phyloP scores from a whole-genome alignment of 2,329 filamentous ascomycete genomes.

The Fusarium bactridioides region DNA sequence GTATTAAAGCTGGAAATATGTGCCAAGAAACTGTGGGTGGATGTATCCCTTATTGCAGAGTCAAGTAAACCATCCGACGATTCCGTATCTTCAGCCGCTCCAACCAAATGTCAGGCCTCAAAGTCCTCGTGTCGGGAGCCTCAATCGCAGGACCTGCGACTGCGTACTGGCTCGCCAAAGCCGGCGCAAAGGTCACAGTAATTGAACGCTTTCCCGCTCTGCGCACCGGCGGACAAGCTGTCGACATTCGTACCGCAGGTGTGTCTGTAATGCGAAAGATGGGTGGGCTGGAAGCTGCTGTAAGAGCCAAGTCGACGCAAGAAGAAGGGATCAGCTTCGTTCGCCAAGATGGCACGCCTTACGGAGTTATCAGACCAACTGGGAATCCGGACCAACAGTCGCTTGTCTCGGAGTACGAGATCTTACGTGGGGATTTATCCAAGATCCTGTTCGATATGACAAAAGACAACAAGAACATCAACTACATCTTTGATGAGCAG shows the following conservation, averaged over 20 bases:
- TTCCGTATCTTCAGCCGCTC: neutral
- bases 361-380: slow-evolving; percentile 2
- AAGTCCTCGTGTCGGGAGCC: slow-evolving; percentile 44
- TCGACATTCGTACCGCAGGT: slow-evolving; percentile 49
- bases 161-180: slow-evolving; percentile 43
- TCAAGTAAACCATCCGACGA: neutral
- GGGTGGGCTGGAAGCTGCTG: slow-evolving; percentile 43
- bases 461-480: slow-evolving; percentile 2
- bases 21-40: neutral
- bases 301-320: slow-evolving; percentile 1
- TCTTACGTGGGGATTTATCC: slow-evolving; percentile 10
- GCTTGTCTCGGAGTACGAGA: slow-evolving; percentile 16
- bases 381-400: slow-evolving; percentile 15
- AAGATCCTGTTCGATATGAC: slow-evolving; percentile 7
- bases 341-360: neutral
- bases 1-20: neutral
- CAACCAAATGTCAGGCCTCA: slow-evolving; percentile 27
- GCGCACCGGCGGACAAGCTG: slow-evolving; percentile 47
- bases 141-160: slow-evolving; percentile 45
- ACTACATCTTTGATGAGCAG: slow-evolving; percentile 14
- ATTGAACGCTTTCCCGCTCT: slow-evolving; percentile 49
- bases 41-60: neutral
- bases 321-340: slow-evolving; percentile 19
- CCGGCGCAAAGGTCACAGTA: slow-evolving; percentile 47
- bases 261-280: slow-evolving; percentile 51